Percentiles rank a stretch among this genome's conserved stretches.
Conservation (phyloP, 1,139 yeast species). For the Scheffersomyces parashehatae region DNA sequence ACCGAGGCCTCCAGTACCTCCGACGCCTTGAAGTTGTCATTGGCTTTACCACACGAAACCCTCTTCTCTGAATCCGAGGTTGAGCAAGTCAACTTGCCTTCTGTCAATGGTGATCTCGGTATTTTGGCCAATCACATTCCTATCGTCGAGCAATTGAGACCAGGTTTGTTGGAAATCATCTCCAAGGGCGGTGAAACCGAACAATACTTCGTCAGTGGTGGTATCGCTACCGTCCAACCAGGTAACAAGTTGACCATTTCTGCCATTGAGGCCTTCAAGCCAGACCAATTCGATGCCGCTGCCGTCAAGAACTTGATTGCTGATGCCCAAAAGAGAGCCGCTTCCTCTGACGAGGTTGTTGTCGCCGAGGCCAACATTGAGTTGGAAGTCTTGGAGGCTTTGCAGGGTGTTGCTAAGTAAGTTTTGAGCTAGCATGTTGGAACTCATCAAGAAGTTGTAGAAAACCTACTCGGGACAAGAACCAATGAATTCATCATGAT, state of each 20-base stretch:
- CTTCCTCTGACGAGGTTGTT: constrained; percentile 80
- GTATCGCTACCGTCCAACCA: constrained; percentile 96
- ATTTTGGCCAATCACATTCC: constrained; percentile 98
- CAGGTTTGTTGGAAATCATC: constrained; percentile 93
- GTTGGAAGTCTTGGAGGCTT: constrained; percentile 94
- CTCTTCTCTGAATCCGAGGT: constrained; percentile 52
- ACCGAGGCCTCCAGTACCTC: constrained; percentile 70
- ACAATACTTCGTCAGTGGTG: constrained; percentile 93
- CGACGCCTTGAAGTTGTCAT: constrained; percentile 82
- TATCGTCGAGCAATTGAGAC: constrained; percentile 92
- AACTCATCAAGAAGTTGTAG: neutral
- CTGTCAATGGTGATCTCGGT: constrained; percentile 96
- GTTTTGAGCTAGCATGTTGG: constrained; percentile 4
- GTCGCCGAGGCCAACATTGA: constrained; percentile 96
- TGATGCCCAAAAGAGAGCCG: constrained; percentile 92
- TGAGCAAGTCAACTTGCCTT: constrained; percentile 95
- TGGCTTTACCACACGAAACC: constrained; percentile 87
- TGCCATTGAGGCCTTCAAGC: constrained; percentile 94
- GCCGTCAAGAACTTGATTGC: constrained; percentile 80
- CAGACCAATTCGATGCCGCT: constrained; percentile 83
- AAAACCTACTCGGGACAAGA: too few relatives aligned
- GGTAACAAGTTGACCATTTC: constrained; percentile 88
- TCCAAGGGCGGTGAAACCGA: constrained; percentile 72
- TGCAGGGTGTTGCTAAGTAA: constrained; percentile 85
- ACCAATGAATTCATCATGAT: too few relatives aligned